A percentile compares a stretch with the other conserved stretches of the same genome.
Evolutionary conservation across 345 rosid genomes (phyloP).

Genomic region (Garcia nutans): DNA sequence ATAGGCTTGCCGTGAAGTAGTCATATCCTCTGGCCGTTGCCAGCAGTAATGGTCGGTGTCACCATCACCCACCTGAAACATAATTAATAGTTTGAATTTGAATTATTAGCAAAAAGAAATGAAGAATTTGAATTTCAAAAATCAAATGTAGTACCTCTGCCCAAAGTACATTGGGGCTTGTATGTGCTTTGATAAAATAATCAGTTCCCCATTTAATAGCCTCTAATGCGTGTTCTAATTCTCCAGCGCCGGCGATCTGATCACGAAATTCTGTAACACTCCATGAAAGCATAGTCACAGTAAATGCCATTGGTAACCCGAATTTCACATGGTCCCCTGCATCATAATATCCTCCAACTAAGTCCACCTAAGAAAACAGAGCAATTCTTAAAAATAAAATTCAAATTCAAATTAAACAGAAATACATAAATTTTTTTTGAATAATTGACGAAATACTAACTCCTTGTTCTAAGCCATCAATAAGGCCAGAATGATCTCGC

Average conservation of each 20-base stretch:
- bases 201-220: slow-evolving; percentile 39
- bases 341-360: slow-evolving; percentile 38
- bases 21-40: slow-evolving; percentile 56
- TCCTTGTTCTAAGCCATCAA: slow-evolving; percentile 37
- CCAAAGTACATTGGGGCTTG: slow-evolving; percentile 32
- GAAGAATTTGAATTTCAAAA: not conserved
- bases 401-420: not conserved
- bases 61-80: slow-evolving; percentile 27
- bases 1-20: slow-evolving; percentile 48
- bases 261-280: slow-evolving; percentile 26
- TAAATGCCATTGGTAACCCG: slow-evolving; percentile 34
- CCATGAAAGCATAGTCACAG: slow-evolving; percentile 36
- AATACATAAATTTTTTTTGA: not conserved
- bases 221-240: slow-evolving; percentile 25
- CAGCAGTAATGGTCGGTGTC: slow-evolving; percentile 35
- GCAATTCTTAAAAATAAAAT: not conserved
- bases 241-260: slow-evolving; percentile 29
- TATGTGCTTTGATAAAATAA: slow-evolving; percentile 37
- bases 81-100: not conserved
- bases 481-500: slow-evolving; percentile 38
- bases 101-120: not conserved
- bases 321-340: slow-evolving; percentile 39
- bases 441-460: not conserved
- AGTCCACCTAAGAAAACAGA: slow-evolving; percentile 21
- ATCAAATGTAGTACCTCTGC: slow-evolving; percentile 22